Evolutionary conservation across 805 yeast species (phyloP).

Genomic region (Blastobotrys mokoenaii): DNA sequence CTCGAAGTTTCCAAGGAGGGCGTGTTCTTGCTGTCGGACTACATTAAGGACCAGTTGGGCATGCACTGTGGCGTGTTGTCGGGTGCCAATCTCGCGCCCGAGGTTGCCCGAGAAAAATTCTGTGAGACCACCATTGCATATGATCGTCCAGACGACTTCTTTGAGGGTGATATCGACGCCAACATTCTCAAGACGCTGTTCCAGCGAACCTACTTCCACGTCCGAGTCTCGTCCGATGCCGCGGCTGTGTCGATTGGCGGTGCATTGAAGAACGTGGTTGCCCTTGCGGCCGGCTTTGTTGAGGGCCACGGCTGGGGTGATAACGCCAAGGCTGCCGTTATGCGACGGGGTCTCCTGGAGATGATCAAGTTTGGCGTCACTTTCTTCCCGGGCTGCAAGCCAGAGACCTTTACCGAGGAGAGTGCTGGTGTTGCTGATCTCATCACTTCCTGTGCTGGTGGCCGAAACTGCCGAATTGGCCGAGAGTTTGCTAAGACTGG

Average conservation of each 20-base stretch:
- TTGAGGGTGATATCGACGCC: constrained; percentile 67
- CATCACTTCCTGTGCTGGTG: constrained; percentile 96
- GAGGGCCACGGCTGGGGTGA: constrained; percentile 99
- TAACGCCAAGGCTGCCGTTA: constrained; percentile 95
- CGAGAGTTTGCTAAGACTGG: constrained; percentile 69
- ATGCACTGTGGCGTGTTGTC: constrained; percentile 92
- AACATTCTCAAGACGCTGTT: constrained; percentile 67
- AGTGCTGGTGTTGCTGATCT: constrained; percentile 97
- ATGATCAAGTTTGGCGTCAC: constrained; percentile 76
- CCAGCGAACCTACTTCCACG: constrained; percentile 98
- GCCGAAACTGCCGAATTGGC: constrained; percentile 92
- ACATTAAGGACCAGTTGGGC: constrained; percentile 71
- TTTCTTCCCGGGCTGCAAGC: constrained; percentile 68
- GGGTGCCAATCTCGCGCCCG: constrained; percentile 96
- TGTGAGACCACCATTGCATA: constrained; percentile 97
- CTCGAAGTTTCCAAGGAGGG: constrained; percentile 81
- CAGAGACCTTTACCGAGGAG: constrained; percentile 83
- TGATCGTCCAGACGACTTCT: constrained; percentile 60
- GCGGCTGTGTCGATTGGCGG: constrained; percentile 96
- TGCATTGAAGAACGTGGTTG: constrained; percentile 93
- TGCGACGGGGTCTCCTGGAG: constrained; percentile 91
- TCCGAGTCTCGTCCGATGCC: constrained; percentile 81
- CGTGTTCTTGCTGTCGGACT: constrained; percentile 72
- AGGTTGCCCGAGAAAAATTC: constrained; percentile 92
- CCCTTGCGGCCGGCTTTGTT: constrained; percentile 93